Conservation (phyloP, 2,329 filamentous ascomycete species). For the Lecanoromycetidae sp. region DNA sequence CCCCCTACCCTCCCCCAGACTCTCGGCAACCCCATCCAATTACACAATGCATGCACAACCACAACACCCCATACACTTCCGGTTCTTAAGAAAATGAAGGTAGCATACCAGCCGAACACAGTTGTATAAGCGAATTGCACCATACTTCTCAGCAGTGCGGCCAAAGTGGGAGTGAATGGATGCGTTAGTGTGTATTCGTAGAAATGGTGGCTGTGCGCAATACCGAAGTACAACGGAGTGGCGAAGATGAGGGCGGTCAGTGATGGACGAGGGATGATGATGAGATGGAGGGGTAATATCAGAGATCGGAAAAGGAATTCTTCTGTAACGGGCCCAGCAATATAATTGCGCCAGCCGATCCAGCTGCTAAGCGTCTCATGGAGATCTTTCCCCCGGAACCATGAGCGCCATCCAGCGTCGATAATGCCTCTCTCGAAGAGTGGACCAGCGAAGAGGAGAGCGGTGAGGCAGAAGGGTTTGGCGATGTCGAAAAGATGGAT, state of each 20-base stretch:
- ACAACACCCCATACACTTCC: constrained; percentile 68
- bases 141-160: constrained; percentile 57
- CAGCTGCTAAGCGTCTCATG: constrained; percentile 56
- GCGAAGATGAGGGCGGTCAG: constrained; percentile 71
- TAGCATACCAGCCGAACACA: constrained; percentile 84
- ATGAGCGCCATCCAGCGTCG: constrained; percentile 56
- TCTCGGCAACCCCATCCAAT: constrained; percentile 77
- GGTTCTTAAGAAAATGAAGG: constrained; percentile 76
- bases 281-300: constrained; percentile 68
- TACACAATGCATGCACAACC: constrained; percentile 76
- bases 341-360: constrained; percentile 74
- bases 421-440: constrained; percentile 68
- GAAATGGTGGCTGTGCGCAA: constrained; percentile 89
- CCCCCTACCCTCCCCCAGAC: constrained; percentile 67
- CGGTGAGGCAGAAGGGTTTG: constrained; percentile 57
- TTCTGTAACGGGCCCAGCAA: constrained; percentile 81
- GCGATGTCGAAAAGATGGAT: constrained; percentile 51
- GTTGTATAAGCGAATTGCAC: constrained; percentile 86
- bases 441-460: constrained; percentile 69
- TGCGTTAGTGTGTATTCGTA: constrained; percentile 84
- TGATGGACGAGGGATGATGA: constrained; percentile 41
- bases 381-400: constrained; percentile 45
- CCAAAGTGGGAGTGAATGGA: constrained; percentile 51
- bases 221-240: constrained; percentile 78
- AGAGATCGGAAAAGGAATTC: constrained; percentile 87